phyloP scores from a whole-genome alignment of 164 flowering plant genomes.

The Magnolia officinalis region DNA sequence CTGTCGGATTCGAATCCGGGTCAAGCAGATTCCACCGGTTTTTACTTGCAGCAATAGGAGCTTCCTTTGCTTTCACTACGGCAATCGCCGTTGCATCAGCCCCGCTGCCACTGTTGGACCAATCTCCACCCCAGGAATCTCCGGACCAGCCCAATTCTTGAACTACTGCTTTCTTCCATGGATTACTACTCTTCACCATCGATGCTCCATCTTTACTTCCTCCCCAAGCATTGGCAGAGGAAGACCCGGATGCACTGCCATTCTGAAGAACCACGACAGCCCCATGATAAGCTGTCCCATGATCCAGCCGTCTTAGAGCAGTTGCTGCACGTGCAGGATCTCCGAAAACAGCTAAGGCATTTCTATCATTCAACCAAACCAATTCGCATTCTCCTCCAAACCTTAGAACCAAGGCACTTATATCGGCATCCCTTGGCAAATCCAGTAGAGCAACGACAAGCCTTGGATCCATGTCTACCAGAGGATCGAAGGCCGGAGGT shows the following conservation, averaged over 20 bases:
- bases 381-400: constrained; percentile 98
- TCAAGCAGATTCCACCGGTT: constrained; percentile 70
- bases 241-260: constrained; percentile 25
- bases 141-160: constrained; percentile 53
- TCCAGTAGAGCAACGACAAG: constrained; percentile 89
- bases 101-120: constrained; percentile 22
- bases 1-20: constrained; percentile 24
- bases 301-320: constrained; percentile 91
- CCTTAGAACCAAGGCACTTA: constrained; percentile 83
- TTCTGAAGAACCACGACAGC: constrained; percentile 42
- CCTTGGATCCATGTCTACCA: constrained; percentile 94
- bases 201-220: constrained; percentile 33
- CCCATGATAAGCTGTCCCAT: constrained; percentile 85
- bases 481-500: constrained; percentile 66
- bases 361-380: constrained; percentile 92
- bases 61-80: constrained; percentile 52
- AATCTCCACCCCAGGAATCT: constrained; percentile 64
- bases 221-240: constrained; percentile 55
- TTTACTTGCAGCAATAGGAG: constrained; percentile 36
- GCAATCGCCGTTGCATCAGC: constrained; percentile 27
- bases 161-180: constrained; percentile 84
- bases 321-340: constrained; percentile 95
- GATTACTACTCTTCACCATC: constrained; percentile 29
- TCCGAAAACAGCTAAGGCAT: constrained; percentile 85
- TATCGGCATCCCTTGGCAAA: constrained; percentile 86